Conservation (phyloP, 2,329 filamentous ascomycete genomes). For the Mariannaea elegans region DNA sequence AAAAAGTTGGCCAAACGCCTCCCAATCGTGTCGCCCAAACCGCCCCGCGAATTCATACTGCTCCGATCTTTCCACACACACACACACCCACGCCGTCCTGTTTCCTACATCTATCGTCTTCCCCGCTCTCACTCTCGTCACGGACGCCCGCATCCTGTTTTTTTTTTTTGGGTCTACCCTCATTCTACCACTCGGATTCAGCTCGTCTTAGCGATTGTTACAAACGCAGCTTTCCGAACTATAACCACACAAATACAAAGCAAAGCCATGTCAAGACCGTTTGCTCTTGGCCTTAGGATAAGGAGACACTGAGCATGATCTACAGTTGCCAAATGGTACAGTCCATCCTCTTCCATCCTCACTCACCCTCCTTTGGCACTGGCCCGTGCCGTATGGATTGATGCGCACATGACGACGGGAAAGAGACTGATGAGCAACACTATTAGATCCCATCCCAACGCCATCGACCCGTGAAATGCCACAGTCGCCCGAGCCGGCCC, state of each 20-base stretch:
- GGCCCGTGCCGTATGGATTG: neutral
- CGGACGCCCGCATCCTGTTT: neutral
- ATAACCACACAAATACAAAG: conserved; percentile 9
- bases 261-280: conserved; percentile 34
- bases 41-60: neutral
- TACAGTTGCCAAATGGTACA: conserved; percentile 27
- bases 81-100: neutral
- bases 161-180: too few relatives aligned
- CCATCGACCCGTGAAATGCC: conserved; percentile 37
- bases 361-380: neutral
- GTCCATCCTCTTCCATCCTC: neutral
- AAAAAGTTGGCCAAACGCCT: neutral
- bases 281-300: conserved; percentile 34
- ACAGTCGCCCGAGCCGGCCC: conserved; percentile 28
- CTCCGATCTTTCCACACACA: neutral
- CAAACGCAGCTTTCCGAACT: conserved; percentile 14
- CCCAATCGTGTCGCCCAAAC: neutral
- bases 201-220: conserved; percentile 1
- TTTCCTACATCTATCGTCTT: neutral
- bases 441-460: conserved; percentile 20
- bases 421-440: conserved; percentile 11
- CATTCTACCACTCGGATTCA: too few relatives aligned
- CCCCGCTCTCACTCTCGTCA: neutral
- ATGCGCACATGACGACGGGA: neutral
- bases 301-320: conserved; percentile 37